Evolutionary conservation across 371 early-diverging fungal species (phyloP).

Genomic region (Mortierella sp.): DNA sequence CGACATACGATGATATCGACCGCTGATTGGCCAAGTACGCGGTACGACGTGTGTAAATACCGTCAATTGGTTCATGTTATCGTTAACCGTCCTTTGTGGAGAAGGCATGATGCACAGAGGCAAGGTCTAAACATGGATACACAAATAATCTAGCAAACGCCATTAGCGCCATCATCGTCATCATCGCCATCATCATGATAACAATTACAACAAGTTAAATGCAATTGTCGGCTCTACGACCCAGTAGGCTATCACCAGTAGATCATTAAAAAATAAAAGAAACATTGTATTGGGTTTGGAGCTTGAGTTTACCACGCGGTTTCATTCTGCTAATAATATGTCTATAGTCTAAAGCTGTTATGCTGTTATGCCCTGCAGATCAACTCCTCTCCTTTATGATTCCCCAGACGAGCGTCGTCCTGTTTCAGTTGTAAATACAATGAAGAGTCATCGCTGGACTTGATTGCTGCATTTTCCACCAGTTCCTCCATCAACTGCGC

Average conservation of each 20-base stretch:
- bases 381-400: not conserved
- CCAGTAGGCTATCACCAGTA: no score
- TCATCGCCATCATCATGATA: no score
- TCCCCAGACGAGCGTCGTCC: slow-evolving; percentile 11
- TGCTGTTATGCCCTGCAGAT: not conserved
- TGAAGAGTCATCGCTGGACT: not conserved
- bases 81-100: not conserved
- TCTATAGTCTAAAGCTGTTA: not conserved
- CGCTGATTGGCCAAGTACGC: not conserved
- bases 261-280: no score
- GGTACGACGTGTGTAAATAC: not conserved
- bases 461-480: not conserved
- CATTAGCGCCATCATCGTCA: no score
- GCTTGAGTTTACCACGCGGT: no score
- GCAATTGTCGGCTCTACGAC: no score
- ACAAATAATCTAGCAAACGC: no score
- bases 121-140: no score
- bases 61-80: no score
- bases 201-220: no score
- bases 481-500: slow-evolving; percentile 6
- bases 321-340: no score
- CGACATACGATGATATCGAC: not conserved
- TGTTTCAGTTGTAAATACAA: not conserved
- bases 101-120: not conserved
- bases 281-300: no score